Conservation (phyloP, 208 protist species). For the Trypanosoma melophagium region DNA sequence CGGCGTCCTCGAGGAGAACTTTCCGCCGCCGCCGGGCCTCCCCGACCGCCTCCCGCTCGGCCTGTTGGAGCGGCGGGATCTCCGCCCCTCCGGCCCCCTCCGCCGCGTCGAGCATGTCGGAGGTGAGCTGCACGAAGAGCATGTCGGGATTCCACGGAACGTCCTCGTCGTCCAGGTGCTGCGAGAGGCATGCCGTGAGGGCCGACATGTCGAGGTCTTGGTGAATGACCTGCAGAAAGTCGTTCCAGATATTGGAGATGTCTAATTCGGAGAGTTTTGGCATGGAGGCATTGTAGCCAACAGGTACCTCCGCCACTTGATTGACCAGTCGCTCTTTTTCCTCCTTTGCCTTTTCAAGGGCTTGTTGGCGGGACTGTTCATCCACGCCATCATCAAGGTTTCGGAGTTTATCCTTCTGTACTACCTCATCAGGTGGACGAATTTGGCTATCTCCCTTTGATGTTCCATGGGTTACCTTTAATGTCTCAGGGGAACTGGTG, state of each 20-base stretch:
- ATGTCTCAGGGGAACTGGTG: not conserved
- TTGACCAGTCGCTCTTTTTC: slow-evolving; percentile 56
- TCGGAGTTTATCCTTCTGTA: slow-evolving; percentile 33
- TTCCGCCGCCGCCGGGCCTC: slow-evolving; percentile 22
- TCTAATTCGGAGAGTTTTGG: slow-evolving; percentile 76
- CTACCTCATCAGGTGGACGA: slow-evolving; percentile 23
- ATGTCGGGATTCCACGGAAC: slow-evolving; percentile 86
- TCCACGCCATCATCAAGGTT: slow-evolving; percentile 55
- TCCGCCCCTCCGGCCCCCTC: slow-evolving; percentile 30
- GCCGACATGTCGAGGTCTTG: slow-evolving; percentile 81
- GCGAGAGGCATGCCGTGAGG: slow-evolving; percentile 74
- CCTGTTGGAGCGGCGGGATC: not conserved
- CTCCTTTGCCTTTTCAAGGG: slow-evolving; percentile 29
- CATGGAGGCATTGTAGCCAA: slow-evolving; percentile 66
- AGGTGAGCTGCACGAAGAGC: slow-evolving; percentile 88
- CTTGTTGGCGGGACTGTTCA: slow-evolving; percentile 31
- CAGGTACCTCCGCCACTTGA: slow-evolving; percentile 64
- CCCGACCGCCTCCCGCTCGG: not conserved
- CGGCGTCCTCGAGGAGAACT: slow-evolving; percentile 15
- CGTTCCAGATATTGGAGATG: slow-evolving; percentile 65
- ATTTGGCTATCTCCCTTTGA: not conserved
- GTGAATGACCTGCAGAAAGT: slow-evolving; percentile 62
- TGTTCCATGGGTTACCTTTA: not conserved
- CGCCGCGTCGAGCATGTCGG: slow-evolving; percentile 75
- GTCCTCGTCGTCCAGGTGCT: slow-evolving; percentile 82